Evolutionary conservation across 164 flowering plant species (phyloP), one percentile per base, ranked within the genome.

Genomic region (Berberis thunbergii): DNA sequence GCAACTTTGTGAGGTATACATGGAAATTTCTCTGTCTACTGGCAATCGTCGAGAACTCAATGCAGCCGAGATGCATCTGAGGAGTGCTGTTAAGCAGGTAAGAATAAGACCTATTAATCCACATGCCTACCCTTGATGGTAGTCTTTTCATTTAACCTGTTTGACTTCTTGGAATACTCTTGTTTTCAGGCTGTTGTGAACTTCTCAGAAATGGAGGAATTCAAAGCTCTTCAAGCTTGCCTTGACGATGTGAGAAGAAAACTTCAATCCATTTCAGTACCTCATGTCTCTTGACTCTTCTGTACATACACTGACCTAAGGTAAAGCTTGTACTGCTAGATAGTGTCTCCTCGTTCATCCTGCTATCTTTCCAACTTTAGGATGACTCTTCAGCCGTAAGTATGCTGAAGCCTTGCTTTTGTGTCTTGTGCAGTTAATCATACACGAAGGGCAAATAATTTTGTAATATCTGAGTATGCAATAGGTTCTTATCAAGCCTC

Each of bases 41-140:
- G 75, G 78, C 11, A 83, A 85, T 60, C 77, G 69, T 7, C 75
- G 77, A 62, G 96, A 90, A 65, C 84, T 93, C 45, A 41, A 67
- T 54, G 43, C 86, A 49, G 91, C 96, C 67, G 91, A 88, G 73
- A 83, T 86, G 97, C 95, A 86, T 65, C 68, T 93, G 40, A 83
- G 80, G 63, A 87, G 73, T 72, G 54, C 73, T 49, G 64, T 88
- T 60, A 90, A 77, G 74, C 98, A 81, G 87, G 97, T 72, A 75
- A 70, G 70, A 57, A 45, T 44, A 40, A 57, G 7, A 40, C 43
- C 3, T 38, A 3, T 26, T 26, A 2, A 56, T 40, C 1, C 45
- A 40, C 11, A 4, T 57, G 41, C 11, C 11, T 6, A 45, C 4
- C 11, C 10, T 2, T 10, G 6, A 26, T 61, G 52, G 10, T 40